Conservation (phyloP, 768 basidiomycete species). For the Macrolepiota fuliginosa region DNA sequence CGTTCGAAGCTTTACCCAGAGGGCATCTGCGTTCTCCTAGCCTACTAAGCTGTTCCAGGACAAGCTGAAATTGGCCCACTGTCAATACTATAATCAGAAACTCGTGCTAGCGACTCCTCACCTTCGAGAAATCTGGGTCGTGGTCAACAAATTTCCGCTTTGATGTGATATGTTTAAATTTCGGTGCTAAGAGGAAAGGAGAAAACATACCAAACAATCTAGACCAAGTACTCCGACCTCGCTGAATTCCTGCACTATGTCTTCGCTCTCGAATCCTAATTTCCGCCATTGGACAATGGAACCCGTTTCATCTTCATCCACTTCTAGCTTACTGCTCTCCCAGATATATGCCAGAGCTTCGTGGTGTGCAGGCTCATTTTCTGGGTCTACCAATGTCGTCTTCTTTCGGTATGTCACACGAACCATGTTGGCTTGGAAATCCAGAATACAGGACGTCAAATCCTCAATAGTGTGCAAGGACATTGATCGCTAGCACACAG, state of each 20-base stretch:
- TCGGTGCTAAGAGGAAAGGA: background rate
- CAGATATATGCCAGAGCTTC: conserved; percentile 66
- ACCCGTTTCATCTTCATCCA: conserved; percentile 48
- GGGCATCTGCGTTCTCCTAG: conserved; percentile 76
- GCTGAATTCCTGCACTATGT: conserved; percentile 71
- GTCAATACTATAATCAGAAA: conserved; percentile 1
- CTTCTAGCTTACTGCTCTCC: conserved; percentile 54
- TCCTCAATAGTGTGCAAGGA: conserved; percentile 79
- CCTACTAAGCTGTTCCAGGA: conserved; percentile 78
- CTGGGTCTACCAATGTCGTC: conserved; percentile 72
- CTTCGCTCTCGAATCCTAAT: conserved; percentile 76
- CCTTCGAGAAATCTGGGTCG: conserved; percentile 78
- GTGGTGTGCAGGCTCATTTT: conserved; percentile 55
- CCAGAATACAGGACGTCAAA: conserved; percentile 77
- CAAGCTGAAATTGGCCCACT: conserved; percentile 45
- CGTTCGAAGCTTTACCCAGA: conserved; percentile 79
- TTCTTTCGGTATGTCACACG: conserved; percentile 80
- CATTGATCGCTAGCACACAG: conserved; percentile 65
- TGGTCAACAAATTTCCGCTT: conserved; percentile 68
- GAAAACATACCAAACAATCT: conserved; percentile 65
- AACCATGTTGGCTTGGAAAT: conserved; percentile 85
- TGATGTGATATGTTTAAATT: background rate
- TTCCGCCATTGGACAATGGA: conserved; percentile 67
- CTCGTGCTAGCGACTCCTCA: conserved; percentile 22
- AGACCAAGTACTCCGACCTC: conserved; percentile 80